Evolutionary conservation across 148 eudicot genomes (phyloP).

Genomic region (Mesembryanthemum crystallinum): DNA sequence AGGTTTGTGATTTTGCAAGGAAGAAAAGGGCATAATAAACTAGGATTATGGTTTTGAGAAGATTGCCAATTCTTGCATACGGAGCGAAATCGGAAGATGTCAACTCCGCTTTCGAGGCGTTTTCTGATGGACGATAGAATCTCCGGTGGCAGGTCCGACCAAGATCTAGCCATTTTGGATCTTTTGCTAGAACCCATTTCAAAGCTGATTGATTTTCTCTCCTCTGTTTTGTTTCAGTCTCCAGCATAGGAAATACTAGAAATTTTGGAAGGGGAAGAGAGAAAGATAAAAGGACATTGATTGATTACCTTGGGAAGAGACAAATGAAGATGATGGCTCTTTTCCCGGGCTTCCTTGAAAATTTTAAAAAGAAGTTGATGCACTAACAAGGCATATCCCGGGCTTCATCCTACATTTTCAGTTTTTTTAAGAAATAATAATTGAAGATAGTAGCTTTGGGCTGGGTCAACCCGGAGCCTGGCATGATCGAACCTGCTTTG

Average conservation of each 20-base stretch:
- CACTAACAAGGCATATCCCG: too few species aligned
- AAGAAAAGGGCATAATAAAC: neutral
- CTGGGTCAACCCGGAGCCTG: too few species aligned
- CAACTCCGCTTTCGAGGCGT: neutral
- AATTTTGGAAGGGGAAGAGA: neutral
- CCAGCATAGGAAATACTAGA: neutral
- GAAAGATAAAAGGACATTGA: too few species aligned
- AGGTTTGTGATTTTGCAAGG: conserved; percentile 10
- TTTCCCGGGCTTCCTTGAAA: too few species aligned
- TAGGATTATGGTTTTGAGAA: neutral
- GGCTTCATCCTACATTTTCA: too few species aligned
- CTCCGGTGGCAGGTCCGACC: conserved; percentile 6
- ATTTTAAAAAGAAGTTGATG: too few species aligned
- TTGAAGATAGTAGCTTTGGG: too few species aligned
- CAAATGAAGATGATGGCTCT: too few species aligned
- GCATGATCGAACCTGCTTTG: too few species aligned
- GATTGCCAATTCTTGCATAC: conserved; percentile 13
- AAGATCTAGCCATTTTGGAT: neutral
- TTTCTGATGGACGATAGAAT: neutral
- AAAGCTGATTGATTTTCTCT: too few species aligned
- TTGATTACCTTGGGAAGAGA: too few species aligned
- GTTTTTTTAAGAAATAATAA: too few species aligned
- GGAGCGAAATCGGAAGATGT: conserved; percentile 1
- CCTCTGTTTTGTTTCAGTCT: neutral
- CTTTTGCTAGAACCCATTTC: neutral